Base-by-base conservation (phyloP, 768 basidiomycete species). In the Leccinum rimulosum region DNA sequence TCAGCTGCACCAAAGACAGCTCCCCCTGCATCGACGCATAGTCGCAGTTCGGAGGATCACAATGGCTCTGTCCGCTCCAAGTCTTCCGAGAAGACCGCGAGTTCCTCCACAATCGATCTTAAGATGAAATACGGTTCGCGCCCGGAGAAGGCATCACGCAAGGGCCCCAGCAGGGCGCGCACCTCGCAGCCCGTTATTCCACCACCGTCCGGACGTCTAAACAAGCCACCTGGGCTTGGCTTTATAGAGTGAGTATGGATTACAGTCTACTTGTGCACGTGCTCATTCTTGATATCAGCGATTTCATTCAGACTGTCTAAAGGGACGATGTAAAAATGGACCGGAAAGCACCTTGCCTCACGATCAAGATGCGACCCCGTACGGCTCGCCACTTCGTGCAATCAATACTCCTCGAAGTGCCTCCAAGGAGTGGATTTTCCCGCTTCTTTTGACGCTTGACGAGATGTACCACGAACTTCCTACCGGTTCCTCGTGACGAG, bases 371-470 rank as follows among this genome's bases (percentile, higher is more conserved):
- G 55, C 62, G 45, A 61, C 50, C 10, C 52, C 64, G 2, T 78
- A 73, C 55, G 71, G 69, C 6, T 74, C 79, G 35, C 79, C 79
- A 12, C 71, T 82, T 17, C 71, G 57, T 65, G 68, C 60, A 69
- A 80, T 60, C 69, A 80, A 64, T 73, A 79, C 59, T 62, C 79
- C 60, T 54, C 65, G 72, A 45, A 78, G 78, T 28, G 62, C 68
- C 45, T 76, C 79, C 31, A 80, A 80, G 61, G 87, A 88, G 68
- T 89, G 87, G 86, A 75, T 81, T n/a, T 88, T 86, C 72, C 81
- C 85, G 0, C 79, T 89, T 6, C 75, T 77, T 17, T 71, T 88
- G 56, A 79, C 82, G 2, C 78, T 89, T 19, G 84, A 88, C 58
- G 86, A 88, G 61, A 75, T 89, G 36, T 84, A 80, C 68, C 70